Conservation (phyloP, 2,329 filamentous ascomycete species). For the Microcera coccophila region DNA sequence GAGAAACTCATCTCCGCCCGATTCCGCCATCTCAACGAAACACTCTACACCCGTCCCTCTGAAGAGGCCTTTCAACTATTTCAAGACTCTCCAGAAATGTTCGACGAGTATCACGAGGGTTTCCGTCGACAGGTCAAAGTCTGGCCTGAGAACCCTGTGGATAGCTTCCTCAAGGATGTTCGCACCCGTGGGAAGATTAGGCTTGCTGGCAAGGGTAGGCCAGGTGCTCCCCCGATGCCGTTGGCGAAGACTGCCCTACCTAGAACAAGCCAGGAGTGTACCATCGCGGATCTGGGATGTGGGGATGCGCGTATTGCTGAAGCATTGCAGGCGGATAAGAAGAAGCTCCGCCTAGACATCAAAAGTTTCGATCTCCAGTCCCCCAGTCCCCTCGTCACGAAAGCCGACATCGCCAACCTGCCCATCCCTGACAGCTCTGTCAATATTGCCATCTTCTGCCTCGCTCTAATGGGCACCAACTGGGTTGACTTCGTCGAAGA, state of each 20-base stretch:
- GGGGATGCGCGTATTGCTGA: constrained; percentile 82
- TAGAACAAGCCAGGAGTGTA: constrained; percentile 67
- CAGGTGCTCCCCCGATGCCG: constrained; percentile 26
- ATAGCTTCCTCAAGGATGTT: constrained; percentile 74
- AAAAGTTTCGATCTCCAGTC: constrained; percentile 84
- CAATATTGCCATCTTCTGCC: constrained; percentile 89
- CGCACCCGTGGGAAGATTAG: constrained; percentile 59
- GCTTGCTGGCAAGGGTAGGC: constrained; percentile 28
- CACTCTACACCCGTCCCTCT: constrained; percentile 89
- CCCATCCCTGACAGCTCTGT: constrained; percentile 71
- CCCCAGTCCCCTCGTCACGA: constrained; percentile 71
- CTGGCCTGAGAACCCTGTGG: constrained; percentile 95
- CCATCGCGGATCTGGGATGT: constrained; percentile 87
- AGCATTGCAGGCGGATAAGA: constrained; percentile 58
- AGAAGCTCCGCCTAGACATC: constrained; percentile 68
- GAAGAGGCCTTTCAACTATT: constrained; percentile 80
- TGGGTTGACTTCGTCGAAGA: constrained; percentile 97
- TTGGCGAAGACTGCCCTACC: constrained; percentile 54
- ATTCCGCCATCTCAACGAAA: constrained; percentile 96
- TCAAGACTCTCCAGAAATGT: constrained; percentile 82
- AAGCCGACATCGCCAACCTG: constrained; percentile 82
- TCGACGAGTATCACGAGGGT: constrained; percentile 91
- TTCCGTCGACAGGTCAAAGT: constrained; percentile 93
- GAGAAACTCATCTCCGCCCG: constrained; percentile 91
- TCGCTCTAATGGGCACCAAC: constrained; percentile 98